Evolutionary conservation across 2,329 filamentous ascomycete species (phyloP), one percentile per base, ranked within the genome.

Genomic region (Fusarium chaquense): DNA sequence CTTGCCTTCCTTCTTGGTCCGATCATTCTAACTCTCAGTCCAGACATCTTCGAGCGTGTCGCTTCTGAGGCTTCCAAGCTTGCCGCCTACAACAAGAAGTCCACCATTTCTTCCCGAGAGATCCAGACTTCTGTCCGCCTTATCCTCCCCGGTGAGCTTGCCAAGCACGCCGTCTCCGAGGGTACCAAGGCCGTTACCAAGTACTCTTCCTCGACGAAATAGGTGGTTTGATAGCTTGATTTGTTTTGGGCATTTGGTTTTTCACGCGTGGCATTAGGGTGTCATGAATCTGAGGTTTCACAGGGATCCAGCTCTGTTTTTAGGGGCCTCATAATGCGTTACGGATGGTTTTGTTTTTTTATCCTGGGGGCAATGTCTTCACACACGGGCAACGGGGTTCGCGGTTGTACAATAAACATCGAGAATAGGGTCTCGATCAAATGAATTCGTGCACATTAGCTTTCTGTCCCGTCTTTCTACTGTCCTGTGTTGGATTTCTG

Each of bases 41-140:
- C 67, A 96, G 94, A 99, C 80, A 99, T 99, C 82, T 99, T 99
- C 83, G 96, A 99, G 91, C 94, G 96, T 77, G 95, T 99, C 76
- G 96, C 96, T 73, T 98, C 96, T 64, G 96, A 99, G 86, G 96
- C 96, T 54, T 97, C 93, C 82, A 99, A 99, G 91, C 91, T 99
- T 68, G 96, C 96, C 76, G 96, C 96, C 72, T 99, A 99, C 89
- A 99, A 99, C 92, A 99, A 98, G 92, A 99, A 99, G 90, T 98
- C 95, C 53, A 99, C 96, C 82, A 99, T 99, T 85, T 98, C 95
- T 57, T 98, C 96, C 75, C 92, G 96, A 80, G 96, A 99, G 87
- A 99, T 99, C 81, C 96, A 99, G 89, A 99, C 96, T 77, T 98
- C 96, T 76, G 96, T 99, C 77, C 92, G 96, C 75, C 90, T 99